These are phyloP conservation scores for Pseudoscleropodium purum DNA, from an alignment of 225 moss, liverwort and hornwort genomes.

Conservation along the genomic window DNA sequence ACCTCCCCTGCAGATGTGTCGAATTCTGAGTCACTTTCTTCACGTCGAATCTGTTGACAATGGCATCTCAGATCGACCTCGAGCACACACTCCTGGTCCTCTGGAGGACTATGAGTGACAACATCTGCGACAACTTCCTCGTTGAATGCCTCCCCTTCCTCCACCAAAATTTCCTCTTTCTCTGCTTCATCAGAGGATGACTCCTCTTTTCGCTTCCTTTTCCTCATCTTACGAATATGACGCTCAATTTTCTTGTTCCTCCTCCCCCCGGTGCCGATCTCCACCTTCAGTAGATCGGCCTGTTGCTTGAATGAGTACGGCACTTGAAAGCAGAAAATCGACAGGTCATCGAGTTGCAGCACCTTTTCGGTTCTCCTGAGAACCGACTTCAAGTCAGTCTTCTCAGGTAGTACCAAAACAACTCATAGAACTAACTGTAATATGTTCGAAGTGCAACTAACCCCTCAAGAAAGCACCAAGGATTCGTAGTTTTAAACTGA, in stretches of 20 bases:
- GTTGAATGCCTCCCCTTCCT: background rate
- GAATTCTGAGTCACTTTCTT: slow-evolving; percentile 3
- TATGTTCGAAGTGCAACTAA: background rate
- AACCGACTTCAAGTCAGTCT: background rate
- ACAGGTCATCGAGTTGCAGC: slow-evolving; percentile 33
- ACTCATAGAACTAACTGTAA: background rate
- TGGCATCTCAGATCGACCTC: slow-evolving; percentile 12
- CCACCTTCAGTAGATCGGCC: slow-evolving; percentile 36
- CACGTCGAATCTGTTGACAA: background rate
- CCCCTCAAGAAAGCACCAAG: background rate
- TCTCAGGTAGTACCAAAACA: background rate
- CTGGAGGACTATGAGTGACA: background rate
- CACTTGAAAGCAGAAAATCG: slow-evolving; percentile 49
- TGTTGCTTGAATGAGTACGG: slow-evolving; percentile 43
- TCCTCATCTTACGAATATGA: slow-evolving; percentile 23
- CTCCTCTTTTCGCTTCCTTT: slow-evolving; percentile 2
- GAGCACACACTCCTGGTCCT: slow-evolving; percentile 7
- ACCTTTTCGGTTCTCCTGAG: slow-evolving; percentile 32
- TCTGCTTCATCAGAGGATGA: slow-evolving; percentile 4
- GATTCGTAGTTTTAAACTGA: background rate
- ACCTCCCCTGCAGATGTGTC: slow-evolving; percentile 2
- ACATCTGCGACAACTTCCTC: background rate
- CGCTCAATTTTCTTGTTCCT: slow-evolving; percentile 24
- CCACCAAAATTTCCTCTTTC: background rate
- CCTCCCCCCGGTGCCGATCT: slow-evolving; percentile 37